Base-by-base conservation (phyloP, 106 monocot genomes). In the Dendrobium huoshanense region DNA sequence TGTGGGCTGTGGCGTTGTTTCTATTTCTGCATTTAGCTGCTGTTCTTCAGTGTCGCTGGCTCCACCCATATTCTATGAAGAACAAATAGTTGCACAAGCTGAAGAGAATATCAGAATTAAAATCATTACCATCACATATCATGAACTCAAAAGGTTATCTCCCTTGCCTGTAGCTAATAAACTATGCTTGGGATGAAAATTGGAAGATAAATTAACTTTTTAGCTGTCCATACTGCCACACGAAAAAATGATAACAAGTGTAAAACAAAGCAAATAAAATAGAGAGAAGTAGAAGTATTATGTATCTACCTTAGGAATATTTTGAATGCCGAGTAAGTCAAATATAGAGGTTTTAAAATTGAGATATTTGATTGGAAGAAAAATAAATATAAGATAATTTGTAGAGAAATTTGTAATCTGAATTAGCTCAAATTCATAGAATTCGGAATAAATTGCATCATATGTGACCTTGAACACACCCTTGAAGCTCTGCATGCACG, bases 41-140 rank as follows among this genome's bases (percentile, higher is more conserved):
- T 81, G 81, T 40, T 75, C 86, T 33, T 91, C 94, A 37, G 81
- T 65, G 77, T 91, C 91, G 78, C 84, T 86, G 24, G 74, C 77
- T 41, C 72, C 84, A 48, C 68, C 85, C 90, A 90, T 93, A 43
- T 17, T 15, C 47, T 76, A 76, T 61, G 67, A 83, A 68, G 48
- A 56, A 22, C 54, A 47, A 56, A 37, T 9, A 72, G 44, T 49
- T 55, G 55, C 37, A 70, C 16, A 4, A 77, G 33, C 29, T 76
- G 76, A 49, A 47, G 22, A 76, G 49, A 27, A 74, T 9, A 25
- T 76, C 76, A 15, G 27, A 37, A 44, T 75, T 40, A 37, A 72
- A 17, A 16, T 41, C 33, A 37, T 16, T 44, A 8, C 9, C 41
- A 76, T 76, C 25, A 20, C 22, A 48, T 75, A 11, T 73, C 41